Percentiles rank a stretch among this genome's conserved stretches.
Evolutionary conservation across 2,329 filamentous ascomycete species (phyloP).

Genomic region (Alternaria sp.): DNA sequence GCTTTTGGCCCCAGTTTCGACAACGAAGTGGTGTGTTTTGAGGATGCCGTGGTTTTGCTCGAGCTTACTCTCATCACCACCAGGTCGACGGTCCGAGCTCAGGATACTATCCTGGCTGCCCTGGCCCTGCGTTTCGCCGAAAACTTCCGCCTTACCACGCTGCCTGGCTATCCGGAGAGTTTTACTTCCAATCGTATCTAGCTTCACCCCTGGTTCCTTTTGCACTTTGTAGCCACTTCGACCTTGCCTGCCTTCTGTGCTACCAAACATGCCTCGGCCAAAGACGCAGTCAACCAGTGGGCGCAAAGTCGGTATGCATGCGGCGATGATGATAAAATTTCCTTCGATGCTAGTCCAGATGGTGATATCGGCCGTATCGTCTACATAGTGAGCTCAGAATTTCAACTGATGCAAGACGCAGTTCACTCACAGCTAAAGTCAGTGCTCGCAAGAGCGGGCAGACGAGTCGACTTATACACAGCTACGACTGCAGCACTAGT

Average conservation of each 20-base stretch:
- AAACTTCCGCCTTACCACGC: background rate
- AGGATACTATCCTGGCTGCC: constrained; percentile 4
- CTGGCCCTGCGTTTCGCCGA: background rate
- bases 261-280: background rate
- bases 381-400: background rate
- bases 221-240: background rate
- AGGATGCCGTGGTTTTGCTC: background rate
- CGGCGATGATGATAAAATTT: constrained; percentile 11
- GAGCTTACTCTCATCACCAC: background rate
- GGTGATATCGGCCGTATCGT: constrained; percentile 5
- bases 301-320: constrained; percentile 10
- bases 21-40: background rate
- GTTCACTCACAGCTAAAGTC: constrained; percentile 4
- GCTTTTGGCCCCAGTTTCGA: background rate
- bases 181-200: background rate
- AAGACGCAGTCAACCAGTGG: constrained; percentile 1
- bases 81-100: background rate
- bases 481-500: constrained; percentile 2
- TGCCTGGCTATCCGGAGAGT: constrained; percentile 2
- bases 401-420: no score
- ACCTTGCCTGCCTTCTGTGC: background rate
- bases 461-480: constrained; percentile 6
- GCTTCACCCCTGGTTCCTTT: background rate
- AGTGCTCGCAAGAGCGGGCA: constrained; percentile 4
- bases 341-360: constrained; percentile 13